Evolutionary conservation across 2,329 filamentous ascomycete genomes (phyloP).

Genomic region (Paecilomyces fulvus): DNA sequence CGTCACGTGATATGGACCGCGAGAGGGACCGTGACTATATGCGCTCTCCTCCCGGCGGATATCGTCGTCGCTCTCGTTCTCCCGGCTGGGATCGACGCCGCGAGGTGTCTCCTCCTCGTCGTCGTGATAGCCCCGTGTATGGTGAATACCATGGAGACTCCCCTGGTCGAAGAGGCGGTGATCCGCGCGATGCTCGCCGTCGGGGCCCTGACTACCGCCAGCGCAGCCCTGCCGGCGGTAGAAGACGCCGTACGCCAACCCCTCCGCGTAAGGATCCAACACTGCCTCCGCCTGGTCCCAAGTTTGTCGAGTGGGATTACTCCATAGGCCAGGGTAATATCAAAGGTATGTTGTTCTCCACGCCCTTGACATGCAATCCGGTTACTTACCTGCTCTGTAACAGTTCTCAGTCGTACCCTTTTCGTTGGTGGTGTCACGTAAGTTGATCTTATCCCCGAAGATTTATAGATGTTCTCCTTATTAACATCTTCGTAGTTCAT

Average conservation of each 20-base stretch:
- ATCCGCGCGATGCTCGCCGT: conserved; percentile 46
- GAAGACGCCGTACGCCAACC: conserved; percentile 57
- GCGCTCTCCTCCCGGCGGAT: conserved; percentile 53
- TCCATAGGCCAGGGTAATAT: conserved; percentile 68
- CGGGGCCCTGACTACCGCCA: conserved; percentile 66
- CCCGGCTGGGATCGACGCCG: conserved; percentile 65
- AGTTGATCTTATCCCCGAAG: conserved; percentile 32
- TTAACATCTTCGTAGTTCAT: conserved; percentile 43
- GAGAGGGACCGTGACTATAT: conserved; percentile 55
- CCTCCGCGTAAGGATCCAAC: conserved; percentile 39
- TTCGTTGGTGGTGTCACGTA: conserved; percentile 94
- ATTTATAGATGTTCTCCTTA: conserved; percentile 2
- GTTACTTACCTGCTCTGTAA: conserved; percentile 12
- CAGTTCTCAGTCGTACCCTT: conserved; percentile 82
- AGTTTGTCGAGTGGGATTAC: conserved; percentile 73
- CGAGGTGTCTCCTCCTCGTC: conserved; percentile 54
- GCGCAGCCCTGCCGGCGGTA: conserved; percentile 67
- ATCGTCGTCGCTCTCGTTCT: conserved; percentile 69
- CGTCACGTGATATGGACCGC: conserved; percentile 43
- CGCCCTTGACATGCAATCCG: conserved; percentile 3
- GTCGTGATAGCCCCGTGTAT: conserved; percentile 61
- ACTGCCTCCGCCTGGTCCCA: conserved; percentile 47
- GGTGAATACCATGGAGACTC: conserved; percentile 66
- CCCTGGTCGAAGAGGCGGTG: conserved; percentile 51
- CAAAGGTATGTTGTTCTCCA: conserved; percentile 46